Evolutionary conservation across 768 basidiomycete species (phyloP), one percentile per base, ranked within the genome.

Genomic region (Leccinum incarnatum): DNA sequence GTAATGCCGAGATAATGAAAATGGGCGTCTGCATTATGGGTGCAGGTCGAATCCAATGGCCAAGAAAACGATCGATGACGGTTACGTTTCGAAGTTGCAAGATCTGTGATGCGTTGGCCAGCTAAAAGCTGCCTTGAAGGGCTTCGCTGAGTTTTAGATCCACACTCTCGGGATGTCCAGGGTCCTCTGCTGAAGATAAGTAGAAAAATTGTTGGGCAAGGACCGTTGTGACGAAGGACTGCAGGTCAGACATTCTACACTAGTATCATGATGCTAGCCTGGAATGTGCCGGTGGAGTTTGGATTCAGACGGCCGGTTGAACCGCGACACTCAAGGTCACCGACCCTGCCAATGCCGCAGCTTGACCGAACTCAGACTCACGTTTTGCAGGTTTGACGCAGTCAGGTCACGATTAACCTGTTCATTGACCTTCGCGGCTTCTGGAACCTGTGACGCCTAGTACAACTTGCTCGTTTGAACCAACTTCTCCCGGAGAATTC

Each of bases 1-100:
- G 60, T 42, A 56, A 60, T 36, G 19, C 50, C n/a, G n/a, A 42
- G 46, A 56, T 48, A 42, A 65, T 70, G 58, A 65, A 68, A 55
- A 27, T 47, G 59, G 56, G 56, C 55, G 36, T 59, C 58, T 55
- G 53, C 52, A 15, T 32, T 21, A 32, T 48, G 58, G 54, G 32
- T n/a, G 8, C 17, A 23, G 12, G n/a, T 19, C 37, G n/a, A 42
- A 42, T 19, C n/a, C n/a, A 42, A 11, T 19, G n/a, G n/a, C n/a
- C 40, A 42, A 19, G 40, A 40, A 34, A 37, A 48, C 55, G 49
- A 32, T 23, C 5, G 50, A 50, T 34, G 50, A 42, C 40, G 15
- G 37, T 23, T 25, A 27, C 46, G 23, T 52, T 32, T 49, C n/a
- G 46, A 32, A 29, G 49, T 40, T 19, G 46, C 55, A 45, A 53